Evolutionary conservation across 148 eudicot species (phyloP).

Genomic region (Camellia sinensis): DNA sequence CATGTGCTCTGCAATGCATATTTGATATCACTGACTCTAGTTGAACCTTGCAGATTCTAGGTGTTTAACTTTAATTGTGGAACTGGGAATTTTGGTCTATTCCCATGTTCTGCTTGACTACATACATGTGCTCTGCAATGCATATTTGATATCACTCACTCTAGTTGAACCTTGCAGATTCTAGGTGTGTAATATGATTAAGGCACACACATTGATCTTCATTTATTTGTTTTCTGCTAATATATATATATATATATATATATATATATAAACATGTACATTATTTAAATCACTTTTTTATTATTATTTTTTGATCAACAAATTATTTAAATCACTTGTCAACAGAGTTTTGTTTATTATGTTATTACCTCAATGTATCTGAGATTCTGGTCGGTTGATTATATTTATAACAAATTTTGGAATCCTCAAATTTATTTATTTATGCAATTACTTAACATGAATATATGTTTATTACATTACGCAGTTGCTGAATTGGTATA

Average conservation of each 20-base stretch:
- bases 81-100: constrained; percentile 47
- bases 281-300: too few relatives aligned
- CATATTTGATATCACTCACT: not conserved
- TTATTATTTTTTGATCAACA: too few relatives aligned
- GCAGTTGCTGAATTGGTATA: too few relatives aligned
- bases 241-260: too few relatives aligned
- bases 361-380: not conserved
- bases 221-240: not conserved
- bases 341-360: not conserved
- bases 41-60: too few relatives aligned
- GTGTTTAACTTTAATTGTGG: constrained; percentile 13
- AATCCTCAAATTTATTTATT: constrained; percentile 16
- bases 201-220: constrained; percentile 1
- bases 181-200: not conserved
- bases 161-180: not conserved
- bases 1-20: too few relatives aligned
- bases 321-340: not conserved
- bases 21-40: too few relatives aligned
- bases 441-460: not conserved
- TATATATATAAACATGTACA: too few relatives aligned
- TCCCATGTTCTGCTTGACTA: constrained; percentile 43
- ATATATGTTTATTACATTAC: not conserved
- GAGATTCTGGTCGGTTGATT: constrained; percentile 28
- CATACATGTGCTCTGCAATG: constrained; percentile 32
- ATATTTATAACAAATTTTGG: constrained; percentile 15